Evolutionary conservation across 306 rosid genomes (phyloP).

Genomic region (Prunus armeniaca): DNA sequence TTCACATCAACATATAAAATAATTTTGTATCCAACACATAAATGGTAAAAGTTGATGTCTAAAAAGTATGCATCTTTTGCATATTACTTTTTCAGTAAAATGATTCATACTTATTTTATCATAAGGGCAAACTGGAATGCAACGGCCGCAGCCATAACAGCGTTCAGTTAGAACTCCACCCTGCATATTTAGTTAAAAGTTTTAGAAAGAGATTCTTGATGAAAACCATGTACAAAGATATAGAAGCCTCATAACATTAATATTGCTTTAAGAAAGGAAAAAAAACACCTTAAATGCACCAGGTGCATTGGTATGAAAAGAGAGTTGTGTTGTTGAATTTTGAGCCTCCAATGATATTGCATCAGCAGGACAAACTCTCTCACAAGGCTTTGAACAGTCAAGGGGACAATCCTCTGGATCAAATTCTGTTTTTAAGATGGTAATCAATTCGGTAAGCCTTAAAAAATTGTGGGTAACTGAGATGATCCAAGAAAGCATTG

Average conservation of each 20-base stretch:
- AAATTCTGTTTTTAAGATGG: conserved; percentile 52
- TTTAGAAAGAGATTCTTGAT: neutral
- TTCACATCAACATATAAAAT: too few species aligned
- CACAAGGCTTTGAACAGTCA: conserved; percentile 81
- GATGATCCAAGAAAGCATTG: neutral
- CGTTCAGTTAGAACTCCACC: conserved; percentile 88
- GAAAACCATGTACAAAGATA: neutral
- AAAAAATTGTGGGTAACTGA: neutral
- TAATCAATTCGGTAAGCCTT: neutral
- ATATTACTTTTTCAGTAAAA: neutral
- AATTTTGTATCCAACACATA: neutral
- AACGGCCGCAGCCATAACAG: conserved; percentile 95
- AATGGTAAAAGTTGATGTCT: too few species aligned
- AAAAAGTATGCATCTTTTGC: neutral
- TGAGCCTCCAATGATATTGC: conserved; percentile 57
- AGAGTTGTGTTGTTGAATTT: conserved; percentile 29
- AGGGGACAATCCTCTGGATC: conserved; percentile 87
- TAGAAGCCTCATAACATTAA: neutral
- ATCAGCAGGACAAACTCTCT: conserved; percentile 80
- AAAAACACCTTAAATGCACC: conserved; percentile 30
- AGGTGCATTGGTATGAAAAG: conserved; percentile 29
- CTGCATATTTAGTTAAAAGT: conserved; percentile 39
- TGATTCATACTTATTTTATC: conserved; percentile 70
- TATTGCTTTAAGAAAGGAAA: neutral
- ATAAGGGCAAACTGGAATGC: conserved; percentile 91